These are phyloP conservation scores for Pisolithus marmoratus DNA, from an alignment of 768 basidiomycete species.

Conservation along the genomic window DNA sequence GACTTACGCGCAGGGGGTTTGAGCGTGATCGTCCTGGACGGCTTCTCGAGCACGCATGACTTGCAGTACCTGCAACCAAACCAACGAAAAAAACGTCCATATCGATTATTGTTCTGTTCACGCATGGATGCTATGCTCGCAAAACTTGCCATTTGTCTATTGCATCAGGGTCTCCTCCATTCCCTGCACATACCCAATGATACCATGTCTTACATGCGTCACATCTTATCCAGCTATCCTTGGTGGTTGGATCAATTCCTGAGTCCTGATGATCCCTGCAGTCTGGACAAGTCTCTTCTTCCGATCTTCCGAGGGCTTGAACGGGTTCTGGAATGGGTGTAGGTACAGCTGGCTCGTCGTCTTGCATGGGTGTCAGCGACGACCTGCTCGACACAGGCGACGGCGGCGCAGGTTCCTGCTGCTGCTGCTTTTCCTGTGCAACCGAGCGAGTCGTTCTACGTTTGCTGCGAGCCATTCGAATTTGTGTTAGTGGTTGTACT, in stretches of 20 bases:
- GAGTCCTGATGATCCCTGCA: conserved; percentile 36
- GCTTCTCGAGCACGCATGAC: conserved; percentile 53
- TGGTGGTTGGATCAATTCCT: conserved; percentile 37
- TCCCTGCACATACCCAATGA: conserved; percentile 77
- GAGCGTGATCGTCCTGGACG: conserved; percentile 60
- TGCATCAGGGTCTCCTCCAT: conserved; percentile 54
- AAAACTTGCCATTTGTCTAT: conserved; percentile 72
- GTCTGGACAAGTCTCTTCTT: conserved; percentile 44
- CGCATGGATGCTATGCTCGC: conserved; percentile 5
- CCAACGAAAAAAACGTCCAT: conserved; percentile 2
- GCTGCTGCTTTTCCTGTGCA: conserved; percentile 27
- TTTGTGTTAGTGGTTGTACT: conserved; percentile 6
- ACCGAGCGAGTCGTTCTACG: conserved; percentile 39
- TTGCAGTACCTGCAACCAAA: conserved; percentile 59
- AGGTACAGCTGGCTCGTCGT: conserved; percentile 2
- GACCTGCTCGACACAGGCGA: conserved; percentile 27
- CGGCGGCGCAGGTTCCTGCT: conserved; percentile 25
- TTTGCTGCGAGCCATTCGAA: conserved; percentile 38
- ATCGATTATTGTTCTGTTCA: conserved; percentile 14
- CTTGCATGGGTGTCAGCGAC: conserved; percentile 19
- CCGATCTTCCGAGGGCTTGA: conserved; percentile 8
- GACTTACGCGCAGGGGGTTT: conserved; percentile 81
- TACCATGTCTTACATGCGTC: conserved; percentile 80
- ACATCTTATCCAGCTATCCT: conserved; percentile 80
- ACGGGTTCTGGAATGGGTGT: conserved; percentile 11